A percentile compares a stretch with the other conserved stretches of the same genome.
These are phyloP conservation scores for Globisporangium nodosum DNA, from an alignment of 352 stramenopile genomes.

Conservation along the genomic window DNA sequence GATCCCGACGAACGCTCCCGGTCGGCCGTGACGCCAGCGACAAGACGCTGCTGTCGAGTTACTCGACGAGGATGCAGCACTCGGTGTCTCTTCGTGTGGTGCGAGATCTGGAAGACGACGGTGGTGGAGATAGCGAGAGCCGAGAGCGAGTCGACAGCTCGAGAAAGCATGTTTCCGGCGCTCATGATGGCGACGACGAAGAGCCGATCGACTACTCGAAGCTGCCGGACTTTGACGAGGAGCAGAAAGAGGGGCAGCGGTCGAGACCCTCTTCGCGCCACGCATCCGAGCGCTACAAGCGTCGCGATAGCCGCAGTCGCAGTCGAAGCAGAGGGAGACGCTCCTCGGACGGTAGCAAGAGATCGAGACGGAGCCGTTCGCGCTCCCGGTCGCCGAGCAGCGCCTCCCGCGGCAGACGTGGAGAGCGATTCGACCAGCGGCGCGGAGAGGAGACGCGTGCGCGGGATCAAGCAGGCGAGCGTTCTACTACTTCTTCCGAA, in stretches of 20 bases:
- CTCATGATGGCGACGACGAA: conserved; percentile 37
- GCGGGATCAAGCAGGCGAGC: neutral
- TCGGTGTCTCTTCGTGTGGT: conserved; percentile 30
- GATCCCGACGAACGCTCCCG: conserved; percentile 18
- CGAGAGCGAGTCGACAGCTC: conserved; percentile 2
- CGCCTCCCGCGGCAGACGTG: neutral
- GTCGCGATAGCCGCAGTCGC: conserved; percentile 24
- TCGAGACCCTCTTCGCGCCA: neutral
- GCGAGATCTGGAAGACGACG: conserved; percentile 3
- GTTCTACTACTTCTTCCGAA: neutral
- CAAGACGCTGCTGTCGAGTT: conserved; percentile 53
- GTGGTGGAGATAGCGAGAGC: conserved; percentile 5
- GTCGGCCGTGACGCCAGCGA: conserved; percentile 57
- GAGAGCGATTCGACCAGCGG: neutral
- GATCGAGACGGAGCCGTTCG: conserved; percentile 14
- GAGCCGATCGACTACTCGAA: conserved; percentile 79
- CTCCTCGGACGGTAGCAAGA: conserved; percentile 11
- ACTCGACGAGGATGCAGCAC: conserved; percentile 51
- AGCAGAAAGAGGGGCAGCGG: conserved; percentile 16
- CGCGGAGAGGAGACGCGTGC: too few species aligned
- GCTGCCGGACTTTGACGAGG: conserved; percentile 58
- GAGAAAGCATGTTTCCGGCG: too few species aligned
- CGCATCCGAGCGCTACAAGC: neutral
- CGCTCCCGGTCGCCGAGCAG: conserved; percentile 19
- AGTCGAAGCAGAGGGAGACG: conserved; percentile 26